Evolutionary conservation across 495 filamentous ascomycete species (phyloP).

Genomic region (Aspergillus steynii): DNA sequence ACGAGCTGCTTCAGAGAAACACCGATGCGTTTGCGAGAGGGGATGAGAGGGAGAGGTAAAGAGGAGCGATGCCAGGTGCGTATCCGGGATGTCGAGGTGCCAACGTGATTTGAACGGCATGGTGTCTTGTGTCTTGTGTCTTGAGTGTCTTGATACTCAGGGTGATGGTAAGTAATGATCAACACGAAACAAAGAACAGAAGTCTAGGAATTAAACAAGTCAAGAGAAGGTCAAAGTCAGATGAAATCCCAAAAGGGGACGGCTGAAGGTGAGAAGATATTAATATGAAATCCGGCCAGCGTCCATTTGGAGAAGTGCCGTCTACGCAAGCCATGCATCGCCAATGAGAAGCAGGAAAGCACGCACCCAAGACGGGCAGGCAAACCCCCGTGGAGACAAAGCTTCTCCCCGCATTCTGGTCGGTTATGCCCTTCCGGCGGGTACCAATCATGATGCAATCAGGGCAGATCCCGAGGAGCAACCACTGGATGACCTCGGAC

Average conservation of each 20-base stretch:
- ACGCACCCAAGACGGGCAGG: background rate
- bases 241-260: background rate
- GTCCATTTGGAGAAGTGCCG: no score
- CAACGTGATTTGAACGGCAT: slow-evolving; percentile 58
- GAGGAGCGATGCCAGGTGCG: slow-evolving; percentile 51
- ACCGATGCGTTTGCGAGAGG: slow-evolving; percentile 42
- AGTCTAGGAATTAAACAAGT: background rate
- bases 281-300: no score
- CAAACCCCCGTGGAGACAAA: background rate
- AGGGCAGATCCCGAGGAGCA: slow-evolving; percentile 17
- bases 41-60: slow-evolving; percentile 47
- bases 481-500: slow-evolving; percentile 15
- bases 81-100: slow-evolving; percentile 46
- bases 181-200: background rate
- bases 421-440: background rate
- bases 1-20: slow-evolving; percentile 55
- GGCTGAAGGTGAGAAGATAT: no score
- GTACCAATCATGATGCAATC: slow-evolving; percentile 12
- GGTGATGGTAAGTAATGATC: background rate
- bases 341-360: background rate
- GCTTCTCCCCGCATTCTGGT: slow-evolving; percentile 6
- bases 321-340: background rate
- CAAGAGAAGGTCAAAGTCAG: background rate
- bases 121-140: slow-evolving; percentile 11
- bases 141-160: background rate